Conservation (phyloP, 257 asterid species). For the Rehmannia glutinosa region DNA sequence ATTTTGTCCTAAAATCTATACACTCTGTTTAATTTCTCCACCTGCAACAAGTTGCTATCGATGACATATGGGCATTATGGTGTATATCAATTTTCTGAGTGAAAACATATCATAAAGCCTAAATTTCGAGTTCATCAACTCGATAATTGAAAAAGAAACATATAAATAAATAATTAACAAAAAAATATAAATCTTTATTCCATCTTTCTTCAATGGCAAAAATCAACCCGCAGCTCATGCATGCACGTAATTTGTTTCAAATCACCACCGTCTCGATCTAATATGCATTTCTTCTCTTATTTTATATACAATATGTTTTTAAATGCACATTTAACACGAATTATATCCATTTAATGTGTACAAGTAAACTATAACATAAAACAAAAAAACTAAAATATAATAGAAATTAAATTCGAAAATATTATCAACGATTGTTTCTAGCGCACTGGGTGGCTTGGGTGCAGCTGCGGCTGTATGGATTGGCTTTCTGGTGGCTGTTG, state of each 20-base stretch:
- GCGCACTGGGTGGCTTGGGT: slow-evolving; percentile 43
- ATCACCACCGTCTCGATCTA: neutral
- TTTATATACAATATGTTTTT: too few species aligned
- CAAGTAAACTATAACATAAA: too few species aligned
- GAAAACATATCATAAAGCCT: too few species aligned
- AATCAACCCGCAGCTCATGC: too few species aligned
- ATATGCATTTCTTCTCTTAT: too few species aligned
- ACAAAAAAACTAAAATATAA: neutral
- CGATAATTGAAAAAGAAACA: too few species aligned
- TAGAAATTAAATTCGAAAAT: neutral
- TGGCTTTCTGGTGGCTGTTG: slow-evolving; percentile 24
- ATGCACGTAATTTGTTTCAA: neutral
- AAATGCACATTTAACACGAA: neutral
- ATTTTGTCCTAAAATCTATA: neutral
- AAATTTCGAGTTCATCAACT: too few species aligned
- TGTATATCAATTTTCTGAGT: too few species aligned
- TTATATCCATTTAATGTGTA: too few species aligned
- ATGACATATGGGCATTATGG: too few species aligned
- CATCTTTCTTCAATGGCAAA: neutral
- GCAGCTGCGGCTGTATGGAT: slow-evolving; percentile 53
- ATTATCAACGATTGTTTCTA: slow-evolving; percentile 27
- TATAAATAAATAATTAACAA: neutral
- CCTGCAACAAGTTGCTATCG: too few species aligned
- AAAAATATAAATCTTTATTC: neutral
- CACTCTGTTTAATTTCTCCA: neutral